Evolutionary conservation across 2,329 filamentous ascomycete genomes (phyloP), one percentile per base, ranked within the genome.

Genomic region (Hysterium pulicare): DNA sequence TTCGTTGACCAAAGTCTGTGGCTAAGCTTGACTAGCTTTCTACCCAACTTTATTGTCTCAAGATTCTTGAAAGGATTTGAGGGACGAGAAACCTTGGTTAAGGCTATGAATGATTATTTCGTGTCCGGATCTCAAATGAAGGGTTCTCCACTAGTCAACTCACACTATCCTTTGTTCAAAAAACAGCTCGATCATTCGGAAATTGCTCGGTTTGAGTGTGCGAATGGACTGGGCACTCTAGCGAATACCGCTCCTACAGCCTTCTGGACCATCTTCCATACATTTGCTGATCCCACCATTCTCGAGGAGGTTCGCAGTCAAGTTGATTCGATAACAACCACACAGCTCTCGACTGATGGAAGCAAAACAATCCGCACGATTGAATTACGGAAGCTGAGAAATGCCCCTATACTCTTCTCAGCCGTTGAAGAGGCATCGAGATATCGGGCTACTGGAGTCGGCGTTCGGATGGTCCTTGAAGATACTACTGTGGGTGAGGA

Each of bases 381-480:
- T 8, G 69, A 67, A 35, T n/a, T n/a, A n/a, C n/a, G n/a, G n/a
- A n/a, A n/a, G n/a, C n/a, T n/a, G n/a, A 47, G 55, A 2, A 50
- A 40, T 2, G 73, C 69, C 45, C 66, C 68, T 2, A 57, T 70
- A 0, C 46, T 75, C 3, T 44, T 66, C 3, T 71, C 71, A 5
- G 60, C 63, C 2, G 65, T 69, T 31, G 63, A 73, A 37, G 72
- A 75, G 46, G 62, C 62, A 2, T 58, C 74, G 6, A 66, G 72
- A 3, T 58, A 59, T 35, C 55, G 62, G 33, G 63, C 62, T 17
- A 66, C 66, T 21, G 67, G 67, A 3, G 61, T 63, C 26, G 70
- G 66, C 30, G 50, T 58, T 34, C 62, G 69, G 13, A 45, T 62
- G 34, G 66, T 70, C 3, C 56, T 61, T 35, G 48, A 68, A 23